A percentile compares a stretch with the other conserved stretches of the same genome.
Conservation (phyloP, 805 yeast genomes). For the Candida succiphila region DNA sequence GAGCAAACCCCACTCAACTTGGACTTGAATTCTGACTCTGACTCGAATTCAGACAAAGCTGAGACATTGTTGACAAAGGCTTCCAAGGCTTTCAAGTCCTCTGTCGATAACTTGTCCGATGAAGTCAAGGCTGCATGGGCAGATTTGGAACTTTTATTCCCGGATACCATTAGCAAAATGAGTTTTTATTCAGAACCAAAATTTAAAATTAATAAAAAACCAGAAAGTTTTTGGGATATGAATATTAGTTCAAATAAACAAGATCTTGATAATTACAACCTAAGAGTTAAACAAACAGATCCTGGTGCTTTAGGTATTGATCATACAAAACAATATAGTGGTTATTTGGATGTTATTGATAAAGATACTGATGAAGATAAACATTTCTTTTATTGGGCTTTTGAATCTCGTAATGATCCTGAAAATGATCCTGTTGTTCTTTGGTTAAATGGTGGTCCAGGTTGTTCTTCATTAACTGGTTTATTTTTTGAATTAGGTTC, state of each 20-base stretch:
- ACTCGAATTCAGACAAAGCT: neutral
- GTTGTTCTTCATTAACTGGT: slow-evolving; percentile 88
- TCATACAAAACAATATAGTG: slow-evolving; percentile 60
- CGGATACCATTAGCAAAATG: slow-evolving; percentile 41
- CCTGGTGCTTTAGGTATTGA: slow-evolving; percentile 48
- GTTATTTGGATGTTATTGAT: slow-evolving; percentile 59
- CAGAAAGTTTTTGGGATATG: slow-evolving; percentile 24
- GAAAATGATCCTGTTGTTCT: slow-evolving; percentile 72
- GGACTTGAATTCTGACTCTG: neutral
- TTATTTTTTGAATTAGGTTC: slow-evolving; percentile 90
- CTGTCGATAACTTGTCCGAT: slow-evolving; percentile 35
- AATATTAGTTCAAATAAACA: slow-evolving; percentile 19
- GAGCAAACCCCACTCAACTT: neutral
- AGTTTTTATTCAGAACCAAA: slow-evolving; percentile 42
- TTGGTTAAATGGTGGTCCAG: slow-evolving; percentile 96
- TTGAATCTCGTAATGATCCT: slow-evolving; percentile 87
- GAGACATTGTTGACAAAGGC: slow-evolving; percentile 27
- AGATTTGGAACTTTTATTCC: slow-evolving; percentile 53
- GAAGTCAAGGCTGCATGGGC: slow-evolving; percentile 48
- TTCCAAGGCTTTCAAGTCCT: slow-evolving; percentile 39
- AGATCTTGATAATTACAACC: slow-evolving; percentile 33
- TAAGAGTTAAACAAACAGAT: slow-evolving; percentile 37
- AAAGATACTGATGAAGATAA: slow-evolving; percentile 62
- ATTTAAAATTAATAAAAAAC: slow-evolving; percentile 23
- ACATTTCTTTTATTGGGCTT: slow-evolving; percentile 89